These are phyloP conservation scores for Hyaloscypha variabilis DNA, from an alignment of 495 filamentous ascomycete species.

Conservation along the genomic window DNA sequence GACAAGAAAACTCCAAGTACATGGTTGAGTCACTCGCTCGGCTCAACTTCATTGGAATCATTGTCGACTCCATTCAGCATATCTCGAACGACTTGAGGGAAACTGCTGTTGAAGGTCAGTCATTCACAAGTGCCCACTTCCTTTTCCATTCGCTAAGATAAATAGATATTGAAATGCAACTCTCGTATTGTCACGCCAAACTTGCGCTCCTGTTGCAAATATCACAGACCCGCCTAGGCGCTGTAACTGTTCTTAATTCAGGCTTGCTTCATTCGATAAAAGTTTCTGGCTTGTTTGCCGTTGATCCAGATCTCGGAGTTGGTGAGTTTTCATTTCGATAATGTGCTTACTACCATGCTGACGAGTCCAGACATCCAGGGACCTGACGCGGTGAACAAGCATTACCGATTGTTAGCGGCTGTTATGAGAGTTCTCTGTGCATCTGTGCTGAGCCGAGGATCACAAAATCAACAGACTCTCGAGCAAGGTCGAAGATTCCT, in stretches of 20 bases:
- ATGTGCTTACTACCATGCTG: slow-evolving; percentile 9
- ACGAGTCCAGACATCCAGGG: slow-evolving; percentile 61
- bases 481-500: slow-evolving; percentile 77
- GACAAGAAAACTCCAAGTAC: slow-evolving; percentile 63
- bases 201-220: slow-evolving; percentile 84
- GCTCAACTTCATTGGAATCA: slow-evolving; percentile 86
- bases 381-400: slow-evolving; percentile 70
- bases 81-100: slow-evolving; percentile 68
- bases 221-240: slow-evolving; percentile 76
- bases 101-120: slow-evolving; percentile 35
- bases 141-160: slow-evolving; percentile 26
- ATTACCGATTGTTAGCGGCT: slow-evolving; percentile 81
- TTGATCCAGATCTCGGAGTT: slow-evolving; percentile 89
- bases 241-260: slow-evolving; percentile 78
- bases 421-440: slow-evolving; percentile 81
- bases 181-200: slow-evolving; percentile 70
- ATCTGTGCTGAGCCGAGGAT: slow-evolving; percentile 74
- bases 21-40: slow-evolving; percentile 78
- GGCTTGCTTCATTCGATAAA: slow-evolving; percentile 86
- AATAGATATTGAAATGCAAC: slow-evolving; percentile 38
- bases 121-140: slow-evolving; percentile 2
- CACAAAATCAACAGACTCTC: slow-evolving; percentile 76
- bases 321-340: slow-evolving; percentile 50
- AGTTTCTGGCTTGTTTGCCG: slow-evolving; percentile 79
- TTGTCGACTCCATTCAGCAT: slow-evolving; percentile 79